Evolutionary conservation across 768 basidiomycete genomes (phyloP), one percentile per base, ranked within the genome.

Genomic region (Goffeauzyma gilvescens): DNA sequence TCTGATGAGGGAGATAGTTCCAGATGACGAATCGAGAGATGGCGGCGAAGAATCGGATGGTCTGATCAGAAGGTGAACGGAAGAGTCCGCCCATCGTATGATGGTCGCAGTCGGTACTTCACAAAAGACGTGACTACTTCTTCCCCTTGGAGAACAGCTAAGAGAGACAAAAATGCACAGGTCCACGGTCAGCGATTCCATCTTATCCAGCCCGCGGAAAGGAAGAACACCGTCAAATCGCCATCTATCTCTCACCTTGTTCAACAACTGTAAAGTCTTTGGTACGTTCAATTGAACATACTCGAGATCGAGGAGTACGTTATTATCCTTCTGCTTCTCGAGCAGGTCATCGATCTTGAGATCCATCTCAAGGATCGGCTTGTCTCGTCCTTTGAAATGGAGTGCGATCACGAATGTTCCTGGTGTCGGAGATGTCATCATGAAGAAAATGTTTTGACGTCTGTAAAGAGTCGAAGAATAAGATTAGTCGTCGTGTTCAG

Each of bases 271-370:
- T 26, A 93, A 70, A 37, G 93, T 85, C 66, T 95, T 95, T 0
- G 84, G 83, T 22, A 96, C 90, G 62, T 93, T 90, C 49, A 95
- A 69, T 65, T 93, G 85, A 44, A 95, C 90, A 59, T 98, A 96
- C 67, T 96, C 93, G 50, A 98, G 70, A 67, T 98, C 93, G 50
- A 98, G 67, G 25, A 89, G 69, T 56, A 89, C 85, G 56, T 95
- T 89, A 67, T 90, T 89, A 65, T 98, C 90, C 68, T 95, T 93
- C 85, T 96, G 90, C 87, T 95, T 95, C 66, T 96, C 90, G 59
- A 95, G 66, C 50, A 96, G 65, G 66, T 98, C 90, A 64, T 98
- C 90, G 54, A 96, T 93, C 69, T 95, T 95, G 41, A 96, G 73
- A 67, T 93, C 87, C 93, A 96, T 96, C 72, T 98, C 93, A 27